Evolutionary conservation across 176 grass and related monocot genomes (phyloP).

Genomic region (Triticum urartu): DNA sequence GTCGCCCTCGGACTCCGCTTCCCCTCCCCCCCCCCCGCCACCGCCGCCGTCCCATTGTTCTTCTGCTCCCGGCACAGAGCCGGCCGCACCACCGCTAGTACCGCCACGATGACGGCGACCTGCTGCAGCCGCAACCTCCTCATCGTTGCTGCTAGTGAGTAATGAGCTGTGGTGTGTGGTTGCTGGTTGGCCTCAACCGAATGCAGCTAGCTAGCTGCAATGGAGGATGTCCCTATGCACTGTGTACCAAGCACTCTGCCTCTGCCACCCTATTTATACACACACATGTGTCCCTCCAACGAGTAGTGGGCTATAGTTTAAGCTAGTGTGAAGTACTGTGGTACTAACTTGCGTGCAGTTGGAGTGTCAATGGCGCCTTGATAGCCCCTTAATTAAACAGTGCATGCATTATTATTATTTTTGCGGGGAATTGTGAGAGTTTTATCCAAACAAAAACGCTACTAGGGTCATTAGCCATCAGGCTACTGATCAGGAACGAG

Average conservation of each 20-base stretch:
- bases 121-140: background rate
- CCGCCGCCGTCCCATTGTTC: background rate
- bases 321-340: background rate
- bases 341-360: background rate
- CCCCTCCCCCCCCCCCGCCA: background rate
- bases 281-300: background rate
- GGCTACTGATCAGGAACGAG: too few species aligned
- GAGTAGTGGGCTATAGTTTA: background rate
- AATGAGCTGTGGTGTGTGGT: background rate
- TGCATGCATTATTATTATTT: background rate
- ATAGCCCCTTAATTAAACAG: background rate
- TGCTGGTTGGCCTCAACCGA: background rate
- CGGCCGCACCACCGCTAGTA: background rate
- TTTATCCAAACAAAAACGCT: too few species aligned
- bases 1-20: constrained; percentile 17
- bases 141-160: background rate
- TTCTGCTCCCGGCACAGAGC: background rate
- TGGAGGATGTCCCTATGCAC: background rate
- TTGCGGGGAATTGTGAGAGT: too few species aligned
- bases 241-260: background rate
- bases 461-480: too few species aligned
- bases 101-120: background rate
- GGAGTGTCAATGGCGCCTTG: background rate
- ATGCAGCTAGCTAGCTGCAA: background rate
- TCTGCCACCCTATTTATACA: background rate